Conservation (phyloP, 2,329 filamentous ascomycete genomes). For the Colletotrichum chlorophyti region DNA sequence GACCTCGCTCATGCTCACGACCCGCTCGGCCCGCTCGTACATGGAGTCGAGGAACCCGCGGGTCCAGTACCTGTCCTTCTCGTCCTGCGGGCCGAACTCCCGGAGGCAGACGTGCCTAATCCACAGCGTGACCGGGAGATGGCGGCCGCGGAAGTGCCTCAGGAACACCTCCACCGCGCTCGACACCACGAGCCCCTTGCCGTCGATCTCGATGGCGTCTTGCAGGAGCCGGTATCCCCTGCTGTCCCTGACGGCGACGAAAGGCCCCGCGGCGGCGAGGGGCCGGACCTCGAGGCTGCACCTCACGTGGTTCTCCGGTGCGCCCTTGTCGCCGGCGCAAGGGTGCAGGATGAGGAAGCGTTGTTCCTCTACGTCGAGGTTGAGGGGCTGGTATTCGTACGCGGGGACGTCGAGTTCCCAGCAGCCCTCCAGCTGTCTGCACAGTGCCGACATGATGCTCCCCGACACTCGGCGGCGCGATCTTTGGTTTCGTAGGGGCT, state of each 20-base stretch:
- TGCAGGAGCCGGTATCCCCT: neutral
- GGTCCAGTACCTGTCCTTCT: neutral
- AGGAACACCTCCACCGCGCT: neutral
- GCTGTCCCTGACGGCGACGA: neutral
- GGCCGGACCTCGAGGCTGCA: neutral
- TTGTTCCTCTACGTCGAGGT: neutral
- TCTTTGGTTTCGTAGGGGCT: too few species aligned
- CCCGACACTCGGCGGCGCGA: too few species aligned
- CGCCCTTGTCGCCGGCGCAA: neutral
- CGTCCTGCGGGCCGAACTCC: neutral
- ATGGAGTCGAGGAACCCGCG: neutral
- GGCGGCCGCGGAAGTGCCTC: neutral
- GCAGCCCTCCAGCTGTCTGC: too few species aligned
- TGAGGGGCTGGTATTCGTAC: neutral
- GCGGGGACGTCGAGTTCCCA: neutral
- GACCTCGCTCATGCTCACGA: neutral
- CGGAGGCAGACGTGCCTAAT: neutral
- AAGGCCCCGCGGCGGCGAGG: neutral
- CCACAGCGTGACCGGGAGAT: neutral
- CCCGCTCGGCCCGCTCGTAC: neutral
- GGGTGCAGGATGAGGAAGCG: neutral
- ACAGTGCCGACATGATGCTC: too few species aligned
- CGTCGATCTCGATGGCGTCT: neutral
- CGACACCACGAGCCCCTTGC: neutral
- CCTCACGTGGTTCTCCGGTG: neutral